Percentiles rank a stretch among this genome's conserved stretches.
phyloP scores from a whole-genome alignment of 495 filamentous ascomycete species.

The Echria macrotheca region DNA sequence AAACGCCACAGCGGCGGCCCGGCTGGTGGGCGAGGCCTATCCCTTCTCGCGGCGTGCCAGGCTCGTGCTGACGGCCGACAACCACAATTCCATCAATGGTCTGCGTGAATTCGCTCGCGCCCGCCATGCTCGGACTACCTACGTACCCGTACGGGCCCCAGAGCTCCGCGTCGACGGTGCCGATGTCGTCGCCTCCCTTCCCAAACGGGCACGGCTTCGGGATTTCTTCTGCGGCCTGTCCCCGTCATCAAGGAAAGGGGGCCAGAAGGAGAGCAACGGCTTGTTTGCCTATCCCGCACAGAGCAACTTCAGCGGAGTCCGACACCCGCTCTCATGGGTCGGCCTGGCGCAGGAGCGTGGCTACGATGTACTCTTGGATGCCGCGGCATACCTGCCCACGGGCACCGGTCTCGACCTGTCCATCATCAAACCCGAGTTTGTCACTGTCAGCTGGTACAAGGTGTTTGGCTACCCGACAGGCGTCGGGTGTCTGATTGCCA shows the following conservation, averaged over 20 bases:
- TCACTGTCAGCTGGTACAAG: slow-evolving; percentile 56
- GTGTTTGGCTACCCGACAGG: slow-evolving; percentile 59
- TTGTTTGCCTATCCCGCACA: slow-evolving; percentile 63
- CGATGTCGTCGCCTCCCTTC: slow-evolving; percentile 11
- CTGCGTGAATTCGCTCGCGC: slow-evolving; percentile 25
- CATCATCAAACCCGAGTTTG: slow-evolving; percentile 50
- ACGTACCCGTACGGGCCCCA: slow-evolving; percentile 16
- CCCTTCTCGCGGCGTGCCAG: slow-evolving; percentile 14
- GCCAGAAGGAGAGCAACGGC: slow-evolving; percentile 11
- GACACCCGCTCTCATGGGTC: slow-evolving; percentile 50
- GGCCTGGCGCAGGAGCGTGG: slow-evolving; percentile 35
- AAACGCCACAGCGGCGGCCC: slow-evolving; percentile 56
- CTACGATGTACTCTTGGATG: slow-evolving; percentile 52
- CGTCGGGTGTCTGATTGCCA: slow-evolving; percentile 52
- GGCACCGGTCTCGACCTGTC: slow-evolving; percentile 48
- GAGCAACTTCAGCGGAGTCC: slow-evolving; percentile 58
- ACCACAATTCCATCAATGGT: slow-evolving; percentile 36
- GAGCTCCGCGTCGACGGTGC: slow-evolving; percentile 15
- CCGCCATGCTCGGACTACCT: slow-evolving; percentile 9
- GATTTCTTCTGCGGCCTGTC: background rate
- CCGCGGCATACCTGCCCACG: slow-evolving; percentile 53
- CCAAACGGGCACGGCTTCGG: background rate
- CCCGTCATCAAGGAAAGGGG: too few species aligned
- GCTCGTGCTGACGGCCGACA: slow-evolving; percentile 28
- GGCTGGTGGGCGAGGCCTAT: slow-evolving; percentile 49